These are phyloP conservation scores for Apiospora hydei DNA, from an alignment of 2,329 filamentous ascomycete species.

Conservation along the genomic window DNA sequence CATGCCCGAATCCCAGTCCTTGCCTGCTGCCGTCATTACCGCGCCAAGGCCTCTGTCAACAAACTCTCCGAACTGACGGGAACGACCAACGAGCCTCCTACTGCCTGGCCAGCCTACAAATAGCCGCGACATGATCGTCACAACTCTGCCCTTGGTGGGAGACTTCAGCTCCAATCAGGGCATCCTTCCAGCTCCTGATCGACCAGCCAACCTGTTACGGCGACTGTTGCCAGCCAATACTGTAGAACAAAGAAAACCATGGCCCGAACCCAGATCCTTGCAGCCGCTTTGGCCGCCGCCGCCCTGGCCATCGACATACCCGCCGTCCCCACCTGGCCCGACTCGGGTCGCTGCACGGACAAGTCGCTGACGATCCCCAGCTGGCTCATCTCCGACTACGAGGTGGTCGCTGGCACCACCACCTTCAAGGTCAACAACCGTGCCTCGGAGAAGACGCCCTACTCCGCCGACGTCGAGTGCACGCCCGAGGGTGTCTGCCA, in stretches of 20 bases:
- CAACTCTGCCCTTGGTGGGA: background rate
- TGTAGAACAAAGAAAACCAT: background rate
- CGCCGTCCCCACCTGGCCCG: background rate
- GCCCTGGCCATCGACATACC: background rate
- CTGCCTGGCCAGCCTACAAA: background rate
- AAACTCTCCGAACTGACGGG: background rate
- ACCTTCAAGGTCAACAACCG: background rate
- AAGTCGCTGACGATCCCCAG: slow-evolving; percentile 15
- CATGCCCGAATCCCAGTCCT: background rate
- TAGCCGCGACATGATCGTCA: background rate
- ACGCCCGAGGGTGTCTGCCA: background rate
- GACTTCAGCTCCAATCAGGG: background rate
- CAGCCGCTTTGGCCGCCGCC: background rate
- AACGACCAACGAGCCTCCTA: background rate
- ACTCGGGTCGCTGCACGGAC: slow-evolving; percentile 9
- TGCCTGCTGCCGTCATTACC: background rate
- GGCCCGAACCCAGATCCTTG: background rate
- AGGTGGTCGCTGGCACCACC: background rate
- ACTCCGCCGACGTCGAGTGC: background rate
- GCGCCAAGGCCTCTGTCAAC: background rate
- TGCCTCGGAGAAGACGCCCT: slow-evolving; percentile 2
- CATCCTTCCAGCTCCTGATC: background rate
- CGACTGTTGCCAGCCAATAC: background rate
- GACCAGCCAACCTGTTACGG: background rate
- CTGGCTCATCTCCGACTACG: background rate